Evolutionary conservation across 1,139 yeast species (phyloP).

Genomic region (Pichia sp.): DNA sequence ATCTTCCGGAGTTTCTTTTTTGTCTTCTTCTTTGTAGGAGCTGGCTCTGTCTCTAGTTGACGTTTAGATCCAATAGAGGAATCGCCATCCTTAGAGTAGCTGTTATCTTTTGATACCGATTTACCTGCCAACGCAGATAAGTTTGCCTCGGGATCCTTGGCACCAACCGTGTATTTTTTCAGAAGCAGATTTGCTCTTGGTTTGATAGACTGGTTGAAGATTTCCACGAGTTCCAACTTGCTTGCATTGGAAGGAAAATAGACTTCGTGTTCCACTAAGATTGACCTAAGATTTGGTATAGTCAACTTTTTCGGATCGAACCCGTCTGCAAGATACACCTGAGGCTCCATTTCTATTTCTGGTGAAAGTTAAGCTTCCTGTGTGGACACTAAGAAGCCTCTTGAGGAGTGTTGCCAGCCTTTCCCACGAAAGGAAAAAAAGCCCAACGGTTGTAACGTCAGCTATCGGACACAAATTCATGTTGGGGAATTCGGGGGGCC

Average conservation of each 20-base stretch:
- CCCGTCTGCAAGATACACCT: slow-evolving; percentile 22
- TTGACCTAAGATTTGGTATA: slow-evolving; percentile 56
- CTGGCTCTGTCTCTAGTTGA: background rate
- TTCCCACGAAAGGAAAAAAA: too few relatives aligned
- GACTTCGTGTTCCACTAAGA: slow-evolving; percentile 52
- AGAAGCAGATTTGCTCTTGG: slow-evolving; percentile 34
- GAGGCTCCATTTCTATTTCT: slow-evolving; percentile 18
- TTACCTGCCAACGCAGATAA: too few relatives aligned
- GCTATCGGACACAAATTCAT: too few relatives aligned
- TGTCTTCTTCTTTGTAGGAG: background rate
- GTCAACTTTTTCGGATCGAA: slow-evolving; percentile 59
- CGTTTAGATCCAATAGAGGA: slow-evolving; percentile 10
- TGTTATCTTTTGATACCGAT: too few relatives aligned
- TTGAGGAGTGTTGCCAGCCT: too few relatives aligned
- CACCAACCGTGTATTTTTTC: slow-evolving; percentile 16
- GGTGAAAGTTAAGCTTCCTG: too few relatives aligned
- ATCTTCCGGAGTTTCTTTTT: slow-evolving; percentile 7
- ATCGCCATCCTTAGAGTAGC: background rate
- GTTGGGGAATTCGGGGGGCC: too few relatives aligned
- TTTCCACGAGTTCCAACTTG: slow-evolving; percentile 49
- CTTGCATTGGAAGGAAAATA: slow-evolving; percentile 52
- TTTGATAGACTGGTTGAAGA: slow-evolving; percentile 44
- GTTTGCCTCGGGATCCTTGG: slow-evolving; percentile 3
- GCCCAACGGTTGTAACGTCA: too few relatives aligned
- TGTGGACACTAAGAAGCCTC: too few relatives aligned